Percentiles rank a stretch among this genome's conserved stretches.
These are phyloP conservation scores for Fusarium chlamydosporum DNA, from an alignment of 2,329 filamentous ascomycete genomes.

Conservation along the genomic window DNA sequence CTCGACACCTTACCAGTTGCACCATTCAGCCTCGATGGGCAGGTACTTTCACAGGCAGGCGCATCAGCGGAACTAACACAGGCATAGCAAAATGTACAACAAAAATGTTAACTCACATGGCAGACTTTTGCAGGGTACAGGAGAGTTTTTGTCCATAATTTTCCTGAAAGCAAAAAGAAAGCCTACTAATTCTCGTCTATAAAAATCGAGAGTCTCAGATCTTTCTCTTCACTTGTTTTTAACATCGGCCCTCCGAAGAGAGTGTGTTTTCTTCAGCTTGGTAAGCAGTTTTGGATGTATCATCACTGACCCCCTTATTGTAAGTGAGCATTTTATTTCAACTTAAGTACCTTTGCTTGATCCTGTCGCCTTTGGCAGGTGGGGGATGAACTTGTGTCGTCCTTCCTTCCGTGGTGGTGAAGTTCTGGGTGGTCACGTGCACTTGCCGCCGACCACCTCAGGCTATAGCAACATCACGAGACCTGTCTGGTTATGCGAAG, in stretches of 20 bases:
- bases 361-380: background rate
- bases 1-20: no score
- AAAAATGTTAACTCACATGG: no score
- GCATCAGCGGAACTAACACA: no score
- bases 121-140: no score
- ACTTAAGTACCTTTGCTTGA: background rate
- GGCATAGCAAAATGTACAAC: no score
- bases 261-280: background rate
- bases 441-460: background rate
- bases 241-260: no score
- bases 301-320: background rate
- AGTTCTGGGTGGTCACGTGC: background rate
- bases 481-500: background rate
- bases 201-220: no score
- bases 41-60: no score
- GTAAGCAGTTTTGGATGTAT: accelerated
- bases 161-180: no score
- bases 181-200: no score
- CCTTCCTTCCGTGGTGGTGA: background rate
- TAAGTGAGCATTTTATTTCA: background rate
- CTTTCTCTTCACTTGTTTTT: background rate
- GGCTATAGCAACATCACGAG: background rate
- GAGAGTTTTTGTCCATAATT: no score
- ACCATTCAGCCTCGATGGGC: no score
- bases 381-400: background rate